Evolutionary conservation across 83 land plant species (phyloP).

Genomic region (Diphasiastrum complanatum): DNA sequence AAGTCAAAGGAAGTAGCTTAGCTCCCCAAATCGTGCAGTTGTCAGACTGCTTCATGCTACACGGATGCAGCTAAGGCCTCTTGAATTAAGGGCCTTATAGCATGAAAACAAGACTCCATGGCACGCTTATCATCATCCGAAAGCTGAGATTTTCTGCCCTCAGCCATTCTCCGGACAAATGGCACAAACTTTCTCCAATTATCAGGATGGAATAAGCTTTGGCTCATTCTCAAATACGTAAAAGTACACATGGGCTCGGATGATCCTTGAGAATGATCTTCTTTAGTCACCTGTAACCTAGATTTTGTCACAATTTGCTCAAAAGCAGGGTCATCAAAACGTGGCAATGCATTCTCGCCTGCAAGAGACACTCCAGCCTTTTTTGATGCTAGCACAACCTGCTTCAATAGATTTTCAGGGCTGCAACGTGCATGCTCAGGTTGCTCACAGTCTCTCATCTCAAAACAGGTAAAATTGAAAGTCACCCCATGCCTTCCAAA

Average conservation of each 20-base stretch:
- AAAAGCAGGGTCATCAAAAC: constrained; percentile 51
- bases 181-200: constrained; percentile 38
- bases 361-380: constrained; percentile 54
- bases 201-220: constrained; percentile 32
- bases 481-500: constrained; percentile 57
- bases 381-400: constrained; percentile 45
- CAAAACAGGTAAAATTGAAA: constrained; percentile 69
- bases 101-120: constrained; percentile 24
- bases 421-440: constrained; percentile 56
- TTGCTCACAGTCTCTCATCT: constrained; percentile 69
- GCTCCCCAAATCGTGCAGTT: too few relatives aligned
- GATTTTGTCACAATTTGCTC: constrained; percentile 42
- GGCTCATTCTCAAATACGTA: constrained; percentile 36
- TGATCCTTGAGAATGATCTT: constrained; percentile 16
- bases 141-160: constrained; percentile 23
- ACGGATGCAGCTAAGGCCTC: constrained; percentile 32
- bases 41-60: too few relatives aligned
- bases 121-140: constrained; percentile 26
- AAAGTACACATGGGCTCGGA: constrained; percentile 34
- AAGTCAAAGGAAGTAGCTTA: too few relatives aligned
- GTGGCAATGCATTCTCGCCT: constrained; percentile 75
- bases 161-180: constrained; percentile 33
- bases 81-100: constrained; percentile 31
- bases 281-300: constrained; percentile 35
- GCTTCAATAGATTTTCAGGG: constrained; percentile 56